A percentile compares a stretch with the other conserved stretches of the same genome.
These are phyloP conservation scores for Plasmopara viticola DNA, from an alignment of 352 stramenopile genomes.

Conservation along the genomic window DNA sequence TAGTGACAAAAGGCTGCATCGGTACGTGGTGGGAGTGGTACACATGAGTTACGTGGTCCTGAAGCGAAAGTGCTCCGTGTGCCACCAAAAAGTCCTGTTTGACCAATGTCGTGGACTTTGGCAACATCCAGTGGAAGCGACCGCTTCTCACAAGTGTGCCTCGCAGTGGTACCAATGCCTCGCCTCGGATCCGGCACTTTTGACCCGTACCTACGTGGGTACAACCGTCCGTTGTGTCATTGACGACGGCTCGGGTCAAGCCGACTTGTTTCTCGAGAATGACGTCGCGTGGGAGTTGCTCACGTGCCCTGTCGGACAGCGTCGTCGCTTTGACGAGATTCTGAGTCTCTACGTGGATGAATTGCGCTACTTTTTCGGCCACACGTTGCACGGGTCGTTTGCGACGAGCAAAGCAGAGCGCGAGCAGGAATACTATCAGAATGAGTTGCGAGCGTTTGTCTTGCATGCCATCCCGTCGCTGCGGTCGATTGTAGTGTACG, in stretches of 20 bases:
- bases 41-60: conserved; percentile 71
- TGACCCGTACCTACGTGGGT: conserved; percentile 32
- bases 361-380: conserved; percentile 51
- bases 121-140: conserved; percentile 22
- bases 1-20: conserved; percentile 48
- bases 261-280: conserved; percentile 65
- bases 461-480: conserved; percentile 18
- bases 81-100: conserved; percentile 41
- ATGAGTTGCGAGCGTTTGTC: conserved; percentile 49
- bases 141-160: conserved; percentile 12
- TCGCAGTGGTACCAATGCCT: conserved; percentile 26
- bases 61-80: conserved; percentile 59
- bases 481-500: conserved; percentile 40
- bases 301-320: conserved; percentile 32
- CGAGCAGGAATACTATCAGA: conserved; percentile 57
- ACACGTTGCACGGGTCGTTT: conserved; percentile 25
- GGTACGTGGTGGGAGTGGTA: conserved; percentile 56
- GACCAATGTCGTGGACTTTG: conserved; percentile 38
- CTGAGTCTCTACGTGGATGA: conserved; percentile 37
- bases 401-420: conserved; percentile 18
- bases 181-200: conserved; percentile 29
- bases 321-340: conserved; percentile 41
- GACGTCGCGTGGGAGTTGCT: conserved; percentile 70
- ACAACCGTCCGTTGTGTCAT: conserved; percentile 52
- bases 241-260: conserved; percentile 72